A percentile compares a stretch with the other conserved stretches of the same genome.
Evolutionary conservation across 1,284 basidiomycete species (phyloP).

Genomic region (Schizophyllum commune): DNA sequence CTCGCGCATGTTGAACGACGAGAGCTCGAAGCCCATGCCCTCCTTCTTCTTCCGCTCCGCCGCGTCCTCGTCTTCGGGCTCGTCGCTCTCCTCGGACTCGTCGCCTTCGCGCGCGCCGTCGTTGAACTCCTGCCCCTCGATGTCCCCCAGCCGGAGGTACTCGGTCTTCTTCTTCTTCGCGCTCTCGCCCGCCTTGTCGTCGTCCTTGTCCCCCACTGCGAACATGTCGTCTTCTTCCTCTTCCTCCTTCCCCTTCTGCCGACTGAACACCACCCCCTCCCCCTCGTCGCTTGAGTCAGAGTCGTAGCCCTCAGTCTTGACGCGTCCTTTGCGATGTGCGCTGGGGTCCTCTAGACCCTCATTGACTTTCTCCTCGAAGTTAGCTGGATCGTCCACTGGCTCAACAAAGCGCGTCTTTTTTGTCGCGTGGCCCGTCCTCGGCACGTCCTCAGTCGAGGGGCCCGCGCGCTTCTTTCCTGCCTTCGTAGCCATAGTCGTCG

Average conservation of each 20-base stretch:
- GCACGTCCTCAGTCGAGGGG: slow-evolving; percentile 23
- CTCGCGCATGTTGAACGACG: slow-evolving; percentile 97
- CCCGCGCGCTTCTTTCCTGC: slow-evolving; percentile 48
- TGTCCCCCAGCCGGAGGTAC: slow-evolving; percentile 84
- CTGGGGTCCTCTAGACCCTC: slow-evolving; percentile 59
- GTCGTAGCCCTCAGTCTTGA: slow-evolving; percentile 86
- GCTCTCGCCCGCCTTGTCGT: slow-evolving; percentile 22
- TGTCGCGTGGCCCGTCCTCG: slow-evolving; percentile 18
- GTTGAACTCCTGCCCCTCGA: slow-evolving; percentile 91
- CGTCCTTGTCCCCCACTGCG: slow-evolving; percentile 49
- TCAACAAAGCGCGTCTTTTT: slow-evolving; percentile 83
- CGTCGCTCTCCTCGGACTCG: slow-evolving; percentile 43
- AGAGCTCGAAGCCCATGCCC: slow-evolving; percentile 90
- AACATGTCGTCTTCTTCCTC: slow-evolving; percentile 91
- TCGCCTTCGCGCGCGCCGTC: slow-evolving; percentile 40
- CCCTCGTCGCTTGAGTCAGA: slow-evolving; percentile 92
- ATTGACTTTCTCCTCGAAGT: slow-evolving; percentile 72
- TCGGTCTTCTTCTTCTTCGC: slow-evolving; percentile 60
- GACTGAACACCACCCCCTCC: slow-evolving; percentile 78
- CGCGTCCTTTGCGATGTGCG: slow-evolving; percentile 51
- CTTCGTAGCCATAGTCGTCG: background rate
- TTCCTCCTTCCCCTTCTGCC: slow-evolving; percentile 47
- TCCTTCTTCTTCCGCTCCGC: slow-evolving; percentile 64
- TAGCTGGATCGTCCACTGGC: slow-evolving; percentile 61
- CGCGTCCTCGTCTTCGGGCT: slow-evolving; percentile 76